A percentile compares a stretch with the other conserved stretches of the same genome.
Conservation (phyloP, 805 yeast genomes). For the Candida hungchunana region DNA sequence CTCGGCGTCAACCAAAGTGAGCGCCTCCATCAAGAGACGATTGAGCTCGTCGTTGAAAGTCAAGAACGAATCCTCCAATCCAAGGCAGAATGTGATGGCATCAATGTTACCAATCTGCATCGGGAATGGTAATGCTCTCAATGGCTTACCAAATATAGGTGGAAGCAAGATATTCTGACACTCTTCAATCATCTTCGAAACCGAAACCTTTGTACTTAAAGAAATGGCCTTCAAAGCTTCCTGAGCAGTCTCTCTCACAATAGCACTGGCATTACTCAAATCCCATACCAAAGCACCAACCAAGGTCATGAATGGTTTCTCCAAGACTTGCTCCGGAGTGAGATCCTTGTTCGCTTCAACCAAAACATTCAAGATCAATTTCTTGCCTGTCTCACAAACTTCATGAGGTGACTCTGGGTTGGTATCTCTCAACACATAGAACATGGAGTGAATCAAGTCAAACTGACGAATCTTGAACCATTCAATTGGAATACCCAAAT, state of each 20-base stretch:
- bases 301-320: slow-evolving; percentile 74
- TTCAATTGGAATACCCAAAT: slow-evolving; percentile 57
- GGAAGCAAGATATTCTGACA: slow-evolving; percentile 79
- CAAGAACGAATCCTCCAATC: slow-evolving; percentile 74
- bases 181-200: slow-evolving; percentile 73
- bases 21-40: slow-evolving; percentile 80
- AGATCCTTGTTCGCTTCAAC: slow-evolving; percentile 60
- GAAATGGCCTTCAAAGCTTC: slow-evolving; percentile 63
- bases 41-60: slow-evolving; percentile 86
- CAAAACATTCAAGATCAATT: slow-evolving; percentile 59
- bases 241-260: slow-evolving; percentile 80
- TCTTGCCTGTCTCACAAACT: slow-evolving; percentile 69
- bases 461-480: slow-evolving; percentile 79
- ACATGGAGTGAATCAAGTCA: slow-evolving; percentile 80
- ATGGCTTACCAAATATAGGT: slow-evolving; percentile 95
- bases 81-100: slow-evolving; percentile 89
- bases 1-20: slow-evolving; percentile 95
- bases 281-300: slow-evolving; percentile 91
- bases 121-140: slow-evolving; percentile 94
- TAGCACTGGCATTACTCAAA: slow-evolving; percentile 79
- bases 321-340: slow-evolving; percentile 54
- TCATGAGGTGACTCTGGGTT: slow-evolving; percentile 82
- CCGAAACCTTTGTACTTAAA: slow-evolving; percentile 62
- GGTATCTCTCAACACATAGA: slow-evolving; percentile 86
- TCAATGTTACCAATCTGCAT: slow-evolving; percentile 99